These are phyloP conservation scores for Colletotrichum horii DNA, from an alignment of 2,329 filamentous ascomycete species.

Conservation along the genomic window DNA sequence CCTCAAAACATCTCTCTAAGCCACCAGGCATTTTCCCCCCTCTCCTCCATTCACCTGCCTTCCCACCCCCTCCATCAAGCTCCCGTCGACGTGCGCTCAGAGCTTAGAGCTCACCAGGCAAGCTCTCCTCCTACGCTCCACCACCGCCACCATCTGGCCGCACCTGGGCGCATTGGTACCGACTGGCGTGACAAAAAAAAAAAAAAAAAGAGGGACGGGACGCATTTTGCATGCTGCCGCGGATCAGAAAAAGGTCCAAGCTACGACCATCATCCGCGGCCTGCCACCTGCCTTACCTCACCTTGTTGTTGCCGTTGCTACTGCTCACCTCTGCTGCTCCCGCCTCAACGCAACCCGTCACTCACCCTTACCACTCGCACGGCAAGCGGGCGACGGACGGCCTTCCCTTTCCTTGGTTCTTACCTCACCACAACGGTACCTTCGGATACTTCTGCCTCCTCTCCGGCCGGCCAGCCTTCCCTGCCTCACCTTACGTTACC, in stretches of 20 bases:
- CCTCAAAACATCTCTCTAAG: slow-evolving; percentile 4
- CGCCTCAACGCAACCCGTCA: background rate
- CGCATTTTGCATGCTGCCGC: slow-evolving; percentile 1
- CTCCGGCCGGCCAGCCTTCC: slow-evolving; percentile 6
- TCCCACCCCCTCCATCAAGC: background rate
- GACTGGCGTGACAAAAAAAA: background rate
- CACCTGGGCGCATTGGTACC: background rate
- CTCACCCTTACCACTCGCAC: background rate
- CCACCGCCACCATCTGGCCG: background rate
- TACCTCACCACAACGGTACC: slow-evolving; percentile 4
- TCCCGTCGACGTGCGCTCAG: background rate
- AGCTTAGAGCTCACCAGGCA: background rate
- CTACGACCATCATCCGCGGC: background rate
- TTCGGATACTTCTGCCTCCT: background rate
- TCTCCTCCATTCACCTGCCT: background rate
- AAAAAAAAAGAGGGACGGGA: background rate
- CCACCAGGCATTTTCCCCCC: background rate
- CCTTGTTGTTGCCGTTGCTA: background rate
- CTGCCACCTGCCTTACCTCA: background rate
- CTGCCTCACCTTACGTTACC: slow-evolving; percentile 15
- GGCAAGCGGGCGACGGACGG: background rate
- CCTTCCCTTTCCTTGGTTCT: background rate
- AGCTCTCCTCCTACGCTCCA: background rate
- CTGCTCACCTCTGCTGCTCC: background rate
- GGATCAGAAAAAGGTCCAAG: slow-evolving; percentile 17